These are phyloP conservation scores for Hanseniaspora osmophila DNA, from an alignment of 805 yeast genomes.

Conservation along the genomic window DNA sequence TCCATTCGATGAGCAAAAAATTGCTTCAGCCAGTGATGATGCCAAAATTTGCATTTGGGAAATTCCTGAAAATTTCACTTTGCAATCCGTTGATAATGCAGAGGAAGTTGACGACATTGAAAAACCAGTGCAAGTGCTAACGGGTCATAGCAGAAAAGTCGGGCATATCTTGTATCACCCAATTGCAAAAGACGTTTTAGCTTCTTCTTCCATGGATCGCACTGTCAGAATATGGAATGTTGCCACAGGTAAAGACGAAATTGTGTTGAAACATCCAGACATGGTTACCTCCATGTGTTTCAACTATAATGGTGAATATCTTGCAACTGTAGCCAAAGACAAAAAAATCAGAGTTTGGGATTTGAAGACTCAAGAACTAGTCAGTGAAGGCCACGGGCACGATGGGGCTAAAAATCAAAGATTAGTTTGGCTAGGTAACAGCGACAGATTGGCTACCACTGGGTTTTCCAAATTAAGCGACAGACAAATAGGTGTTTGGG, in stretches of 20 bases:
- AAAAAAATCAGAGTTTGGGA: slow-evolving; percentile 88
- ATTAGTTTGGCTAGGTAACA: slow-evolving; percentile 79
- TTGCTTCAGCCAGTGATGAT: slow-evolving; percentile 74
- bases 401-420: slow-evolving; percentile 85
- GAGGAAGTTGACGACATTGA: slow-evolving; percentile 31
- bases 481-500: slow-evolving; percentile 93
- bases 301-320: slow-evolving; percentile 73
- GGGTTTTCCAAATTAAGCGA: slow-evolving; percentile 89
- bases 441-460: slow-evolving; percentile 77
- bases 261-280: slow-evolving; percentile 75
- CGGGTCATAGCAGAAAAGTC: slow-evolving; percentile 88
- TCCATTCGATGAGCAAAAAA: slow-evolving; percentile 66
- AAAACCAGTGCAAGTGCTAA: slow-evolving; percentile 50
- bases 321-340: slow-evolving; percentile 87
- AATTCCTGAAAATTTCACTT: slow-evolving; percentile 70
- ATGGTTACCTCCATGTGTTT: slow-evolving; percentile 86
- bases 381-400: slow-evolving; percentile 82
- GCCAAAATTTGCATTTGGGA: slow-evolving; percentile 76
- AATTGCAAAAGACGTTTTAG: slow-evolving; percentile 70
- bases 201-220: slow-evolving; percentile 82
- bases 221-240: slow-evolving; percentile 86
- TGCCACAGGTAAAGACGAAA: slow-evolving; percentile 52
- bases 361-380: slow-evolving; percentile 44
- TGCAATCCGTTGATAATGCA: slow-evolving; percentile 41
- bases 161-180: slow-evolving; percentile 90